These are phyloP conservation scores for Prunus mume DNA, from an alignment of 306 rosid genomes.

Conservation along the genomic window DNA sequence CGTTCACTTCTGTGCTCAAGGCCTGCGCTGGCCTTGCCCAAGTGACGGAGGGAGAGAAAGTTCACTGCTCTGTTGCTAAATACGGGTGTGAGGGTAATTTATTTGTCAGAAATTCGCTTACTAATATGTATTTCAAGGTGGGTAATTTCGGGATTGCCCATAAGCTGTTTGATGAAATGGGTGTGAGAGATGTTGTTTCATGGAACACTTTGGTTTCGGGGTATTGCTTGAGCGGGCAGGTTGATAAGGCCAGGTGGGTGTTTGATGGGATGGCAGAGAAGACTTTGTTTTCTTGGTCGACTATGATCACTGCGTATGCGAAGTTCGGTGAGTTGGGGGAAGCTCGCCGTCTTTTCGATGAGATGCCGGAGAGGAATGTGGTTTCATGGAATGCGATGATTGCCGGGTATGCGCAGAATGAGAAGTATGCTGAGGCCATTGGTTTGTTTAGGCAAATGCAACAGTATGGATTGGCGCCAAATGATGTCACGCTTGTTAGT, in stretches of 20 bases:
- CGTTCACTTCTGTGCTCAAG: conserved; percentile 47
- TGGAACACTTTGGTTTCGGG: conserved; percentile 47
- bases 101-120: conserved; percentile 36
- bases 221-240: conserved; percentile 28
- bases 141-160: conserved; percentile 23
- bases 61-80: conserved; percentile 35
- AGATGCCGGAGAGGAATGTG: conserved; percentile 38
- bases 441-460: conserved; percentile 36
- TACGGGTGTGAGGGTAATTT: conserved; percentile 41
- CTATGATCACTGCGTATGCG: conserved; percentile 40
- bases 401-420: conserved; percentile 36
- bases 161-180: conserved; percentile 34
- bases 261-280: conserved; percentile 33
- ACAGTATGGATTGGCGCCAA: conserved; percentile 14
- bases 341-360: conserved; percentile 24
- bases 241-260: conserved; percentile 25
- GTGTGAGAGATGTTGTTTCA: conserved; percentile 34
- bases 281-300: conserved; percentile 38
- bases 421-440: conserved; percentile 36
- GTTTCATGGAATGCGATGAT: conserved; percentile 39
- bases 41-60: conserved; percentile 30
- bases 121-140: conserved; percentile 35
- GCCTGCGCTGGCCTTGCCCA: conserved; percentile 46
- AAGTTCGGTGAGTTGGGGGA: conserved; percentile 25
- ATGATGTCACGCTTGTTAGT: conserved; percentile 33